phyloP scores from a whole-genome alignment of 1,284 basidiomycete species.

The Sanguinoderma infundibulare region DNA sequence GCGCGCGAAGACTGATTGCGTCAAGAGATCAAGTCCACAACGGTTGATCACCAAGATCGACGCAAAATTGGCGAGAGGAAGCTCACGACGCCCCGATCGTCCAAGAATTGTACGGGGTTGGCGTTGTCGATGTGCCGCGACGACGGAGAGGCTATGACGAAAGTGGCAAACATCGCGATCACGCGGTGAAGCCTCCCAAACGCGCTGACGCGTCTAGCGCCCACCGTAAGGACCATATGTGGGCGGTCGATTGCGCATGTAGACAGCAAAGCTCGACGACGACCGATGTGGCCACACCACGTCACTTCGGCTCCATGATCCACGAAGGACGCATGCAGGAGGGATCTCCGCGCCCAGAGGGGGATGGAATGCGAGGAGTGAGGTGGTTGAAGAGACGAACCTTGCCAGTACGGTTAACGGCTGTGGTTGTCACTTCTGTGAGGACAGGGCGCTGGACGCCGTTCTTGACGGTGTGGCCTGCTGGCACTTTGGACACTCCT shows the following conservation, averaged over 20 bases:
- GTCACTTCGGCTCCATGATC: neutral
- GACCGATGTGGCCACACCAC: neutral
- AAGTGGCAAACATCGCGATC: conserved; percentile 25
- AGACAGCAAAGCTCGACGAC: neutral
- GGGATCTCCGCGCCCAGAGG: neutral
- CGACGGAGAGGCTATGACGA: conserved; percentile 11
- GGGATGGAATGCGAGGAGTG: neutral
- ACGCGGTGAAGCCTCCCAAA: conserved; percentile 11
- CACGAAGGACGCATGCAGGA: neutral
- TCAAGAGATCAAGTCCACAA: neutral
- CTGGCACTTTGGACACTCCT: conserved; percentile 46
- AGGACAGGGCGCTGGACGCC: conserved; percentile 62
- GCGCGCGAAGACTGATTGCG: neutral
- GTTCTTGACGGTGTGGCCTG: conserved; percentile 44
- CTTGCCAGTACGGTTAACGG: conserved; percentile 67
- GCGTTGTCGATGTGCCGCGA: conserved; percentile 6
- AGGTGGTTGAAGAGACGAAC: conserved; percentile 44
- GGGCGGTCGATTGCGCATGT: conserved; percentile 7
- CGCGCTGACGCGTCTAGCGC: conserved; percentile 21
- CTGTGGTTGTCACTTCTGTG: conserved; percentile 70
- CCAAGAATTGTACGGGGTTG: conserved; percentile 4
- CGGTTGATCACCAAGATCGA: neutral
- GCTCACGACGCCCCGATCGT: neutral
- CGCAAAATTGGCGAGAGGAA: neutral
- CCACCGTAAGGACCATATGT: conserved; percentile 17